Evolutionary conservation across 805 yeast species (phyloP), one percentile per base, ranked within the genome.

Genomic region (Zygoascus ofunaensis): DNA sequence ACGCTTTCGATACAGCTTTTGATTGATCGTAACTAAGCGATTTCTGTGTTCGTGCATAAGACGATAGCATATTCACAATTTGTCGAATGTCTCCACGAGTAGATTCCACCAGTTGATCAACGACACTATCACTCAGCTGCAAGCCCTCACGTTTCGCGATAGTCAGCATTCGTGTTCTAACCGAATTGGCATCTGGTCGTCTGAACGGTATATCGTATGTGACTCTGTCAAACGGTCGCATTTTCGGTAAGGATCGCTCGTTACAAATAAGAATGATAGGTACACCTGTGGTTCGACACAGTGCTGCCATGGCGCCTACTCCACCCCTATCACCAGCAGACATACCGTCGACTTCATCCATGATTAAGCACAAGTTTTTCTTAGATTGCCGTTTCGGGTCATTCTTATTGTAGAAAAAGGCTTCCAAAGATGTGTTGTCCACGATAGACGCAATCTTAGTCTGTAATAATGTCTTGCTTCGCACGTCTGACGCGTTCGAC

Each of bases 321-420:
- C 99, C 99, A 49, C 99, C 99, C 55, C 92, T 81, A 64, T 92
- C 99, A 51, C 99, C 99, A 58, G 94, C 87, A 34, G 95, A 86
- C 97, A 92, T 92, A 54, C 99, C 99, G 62, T 92, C 99, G 24
- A 92, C 97, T 67, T 92, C 99, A 65, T 92, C 99, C 97, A 92
- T 87, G 50, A 92, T 82, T 39, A 92, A 71, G 44, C 87, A 86
- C 54, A 90, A 79, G 48, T 75, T 79, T 42, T 74, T 72, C 39
- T 73, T 69, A 52, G 76, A 73, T n/a, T 61, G 57, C 12, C 38
- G 37, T 5, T 30, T 32, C n/a, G 33, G 21, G 23, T 35, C 39
- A n/a, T 21, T 24, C 14, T 38, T 34, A 4, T 21, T 21, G 18
- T 21, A 21, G 65, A 86, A 81, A 58, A 68, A 86, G 0, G 96